Evolutionary conservation across 1,139 yeast genomes (phyloP), one percentile per base, ranked within the genome.

Genomic region (Zygotorulaspora mrakii): DNA sequence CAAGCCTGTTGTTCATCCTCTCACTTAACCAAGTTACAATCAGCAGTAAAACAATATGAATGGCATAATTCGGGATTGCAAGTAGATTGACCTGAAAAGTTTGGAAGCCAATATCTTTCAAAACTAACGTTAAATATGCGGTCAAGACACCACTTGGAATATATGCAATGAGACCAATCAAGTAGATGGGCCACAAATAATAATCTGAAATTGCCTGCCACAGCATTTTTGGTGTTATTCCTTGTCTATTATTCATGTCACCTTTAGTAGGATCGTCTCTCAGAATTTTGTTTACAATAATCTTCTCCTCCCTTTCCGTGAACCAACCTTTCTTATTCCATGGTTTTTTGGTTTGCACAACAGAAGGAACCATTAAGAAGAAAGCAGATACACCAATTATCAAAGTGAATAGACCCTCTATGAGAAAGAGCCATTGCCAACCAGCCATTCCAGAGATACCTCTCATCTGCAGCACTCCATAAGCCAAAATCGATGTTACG

Each of bases 191-290:
- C 77, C 79, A 72, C 39, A 78, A 53, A 54, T 79, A 79, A 48
- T 69, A 75, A 55, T 80, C 85, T 3, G 49, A 34, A 3, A 76
- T 41, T 2, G 77, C 64, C 22, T 58, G 52, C 41, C 56, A 49
- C 31, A 76, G 51, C 52, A 67, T 68, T 36, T 48, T 59, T 4
- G 62, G 53, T 10, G 66, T 54, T 13, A 76, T 61, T 2, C 76
- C 76, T 52, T 76, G 74, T 54, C 83, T 68, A 54, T 79, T 79
- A 54, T 78, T 69, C 82, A 79, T 77, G 47, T 76, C 81, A 13
- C 85, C 83, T 59, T 80, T 80, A 1, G 74, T 62, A 3, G 87
- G 86, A 52, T 80, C 87, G 56, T 80, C 85, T 50, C 85, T 62
- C 41, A 80, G 64, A 1, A 80, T 67, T 43, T 78, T 68, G 52